Conservation (phyloP, 1,139 yeast species). For the Keqinozyma sinolaborantium region DNA sequence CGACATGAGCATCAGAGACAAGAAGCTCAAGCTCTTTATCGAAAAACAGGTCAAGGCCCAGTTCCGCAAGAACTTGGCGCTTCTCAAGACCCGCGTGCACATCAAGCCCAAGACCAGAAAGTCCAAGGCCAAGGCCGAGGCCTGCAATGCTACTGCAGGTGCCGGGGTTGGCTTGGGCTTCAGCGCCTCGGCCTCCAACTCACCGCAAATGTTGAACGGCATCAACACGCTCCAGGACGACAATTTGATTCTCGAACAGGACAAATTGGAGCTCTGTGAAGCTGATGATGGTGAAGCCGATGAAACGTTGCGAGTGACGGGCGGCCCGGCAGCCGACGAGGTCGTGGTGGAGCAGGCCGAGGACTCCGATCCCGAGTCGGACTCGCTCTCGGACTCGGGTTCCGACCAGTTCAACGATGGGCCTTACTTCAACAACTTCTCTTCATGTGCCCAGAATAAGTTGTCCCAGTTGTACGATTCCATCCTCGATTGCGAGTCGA, state of each 20-base stretch:
- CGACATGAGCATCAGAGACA: constrained; percentile 51
- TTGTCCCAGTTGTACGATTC: constrained; percentile 28
- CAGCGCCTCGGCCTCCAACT: constrained; percentile 35
- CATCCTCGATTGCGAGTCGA: constrained; percentile 33
- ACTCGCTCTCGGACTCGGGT: constrained; percentile 15
- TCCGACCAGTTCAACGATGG: constrained; percentile 16
- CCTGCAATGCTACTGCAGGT: neutral
- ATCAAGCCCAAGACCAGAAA: constrained; percentile 37
- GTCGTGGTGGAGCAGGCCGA: constrained; percentile 15
- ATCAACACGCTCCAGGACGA: constrained; percentile 30
- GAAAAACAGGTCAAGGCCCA: constrained; percentile 37
- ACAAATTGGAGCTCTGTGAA: constrained; percentile 31
- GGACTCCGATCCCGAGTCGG: constrained; percentile 15
- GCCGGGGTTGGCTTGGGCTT: constrained; percentile 15
- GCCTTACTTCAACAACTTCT: constrained; percentile 7
- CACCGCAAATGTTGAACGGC: constrained; percentile 41
- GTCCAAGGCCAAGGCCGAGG: constrained; percentile 6
- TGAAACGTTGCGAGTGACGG: constrained; percentile 17
- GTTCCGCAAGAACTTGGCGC: constrained; percentile 26
- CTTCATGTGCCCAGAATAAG: constrained; percentile 10
- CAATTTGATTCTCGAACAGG: constrained; percentile 31
- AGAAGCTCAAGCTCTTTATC: constrained; percentile 35
- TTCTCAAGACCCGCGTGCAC: constrained; percentile 30
- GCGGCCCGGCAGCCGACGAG: constrained; percentile 16
- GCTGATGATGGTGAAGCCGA: constrained; percentile 22